Evolutionary conservation across 495 filamentous ascomycete genomes (phyloP), one percentile per base, ranked within the genome.

Genomic region (Trichoderma parareesei): DNA sequence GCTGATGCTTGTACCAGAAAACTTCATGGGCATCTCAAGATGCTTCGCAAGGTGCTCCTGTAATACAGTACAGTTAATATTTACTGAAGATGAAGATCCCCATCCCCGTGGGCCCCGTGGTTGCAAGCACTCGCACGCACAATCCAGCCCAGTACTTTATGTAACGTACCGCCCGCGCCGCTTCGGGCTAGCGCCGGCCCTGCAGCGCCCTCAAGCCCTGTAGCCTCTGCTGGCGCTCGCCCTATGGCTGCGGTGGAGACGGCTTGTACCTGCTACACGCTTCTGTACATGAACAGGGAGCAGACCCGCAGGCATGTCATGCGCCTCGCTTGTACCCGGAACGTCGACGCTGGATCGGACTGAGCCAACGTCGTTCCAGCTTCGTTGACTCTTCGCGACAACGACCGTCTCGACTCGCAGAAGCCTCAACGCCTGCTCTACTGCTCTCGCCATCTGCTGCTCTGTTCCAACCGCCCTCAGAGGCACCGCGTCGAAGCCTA

Each of bases 321-420:
- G 53, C 53, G 53, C 53, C 37, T 57, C 53, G 53, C 53, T 57
- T 57, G 53, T 57, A 57, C 53, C 53, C 53, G 53, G 53, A 35
- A 57, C 53, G 53, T 57, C 33, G 53, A 9, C 53, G 20, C 14
- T 37, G 53, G 53, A 57, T 57, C 53, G 20, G 53, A 57, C 53
- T 13, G 10, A 9, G 14, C 53, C 53, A 57, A 57, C 53, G 53
- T 57, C 49, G 49, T 37, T 13, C 27, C 16, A 57, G 3, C n/a
- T 2, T 18, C 10, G 18, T 37, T 57, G 53, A 57, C 53, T 57
- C 53, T 33, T 57, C 53, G 53, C 53, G 53, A 38, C 53, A 37
- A 37, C 20, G 14, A 10, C 4, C 4, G 9, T 35, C 33, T 57
- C 53, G 33, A 57, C 33, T 57, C 53, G 11, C 53, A 33, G 14